phyloP scores from a whole-genome alignment of 768 basidiomycete genomes.

The Hortiboletus flavorubellus region DNA sequence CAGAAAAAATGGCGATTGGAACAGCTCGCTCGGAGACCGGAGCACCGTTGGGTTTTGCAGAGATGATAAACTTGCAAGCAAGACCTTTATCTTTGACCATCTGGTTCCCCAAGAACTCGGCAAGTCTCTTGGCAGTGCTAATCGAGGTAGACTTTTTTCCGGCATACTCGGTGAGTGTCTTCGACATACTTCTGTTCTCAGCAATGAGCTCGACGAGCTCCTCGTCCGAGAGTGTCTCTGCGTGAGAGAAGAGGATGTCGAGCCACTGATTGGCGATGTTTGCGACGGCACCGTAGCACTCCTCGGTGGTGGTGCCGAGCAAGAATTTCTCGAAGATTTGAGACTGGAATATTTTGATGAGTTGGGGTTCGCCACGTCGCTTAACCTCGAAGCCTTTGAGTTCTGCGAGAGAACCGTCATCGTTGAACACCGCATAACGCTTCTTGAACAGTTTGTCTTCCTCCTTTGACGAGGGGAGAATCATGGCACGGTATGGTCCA shows the following conservation, averaged over 20 bases:
- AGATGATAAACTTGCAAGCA: constrained; percentile 98
- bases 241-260: constrained; percentile 87
- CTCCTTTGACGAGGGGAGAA: constrained; percentile 97
- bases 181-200: constrained; percentile 97
- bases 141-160: constrained; percentile 98
- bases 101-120: constrained; percentile 94
- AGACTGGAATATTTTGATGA: constrained; percentile 99
- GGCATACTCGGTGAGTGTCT: constrained; percentile 92
- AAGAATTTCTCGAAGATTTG: constrained; percentile 98
- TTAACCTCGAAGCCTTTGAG: constrained; percentile 99
- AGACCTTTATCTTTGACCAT: constrained; percentile 99
- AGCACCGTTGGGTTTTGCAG: constrained; percentile 85
- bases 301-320: constrained; percentile 87
- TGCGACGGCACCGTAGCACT: constrained; percentile 94
- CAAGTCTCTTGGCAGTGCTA: constrained; percentile 89
- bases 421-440: constrained; percentile 98
- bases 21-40: constrained; percentile 97
- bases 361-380: constrained; percentile 92
- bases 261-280: constrained; percentile 95
- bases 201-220: constrained; percentile 98
- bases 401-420: constrained; percentile 96
- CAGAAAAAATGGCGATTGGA: constrained; percentile 96
- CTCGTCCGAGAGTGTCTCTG: constrained; percentile 80
- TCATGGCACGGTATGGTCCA: constrained; percentile 99
- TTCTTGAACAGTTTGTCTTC: constrained; percentile 99